Base-by-base conservation (phyloP, 2,329 filamentous ascomycete genomes). In the Alternaria hordeiaustralica region DNA sequence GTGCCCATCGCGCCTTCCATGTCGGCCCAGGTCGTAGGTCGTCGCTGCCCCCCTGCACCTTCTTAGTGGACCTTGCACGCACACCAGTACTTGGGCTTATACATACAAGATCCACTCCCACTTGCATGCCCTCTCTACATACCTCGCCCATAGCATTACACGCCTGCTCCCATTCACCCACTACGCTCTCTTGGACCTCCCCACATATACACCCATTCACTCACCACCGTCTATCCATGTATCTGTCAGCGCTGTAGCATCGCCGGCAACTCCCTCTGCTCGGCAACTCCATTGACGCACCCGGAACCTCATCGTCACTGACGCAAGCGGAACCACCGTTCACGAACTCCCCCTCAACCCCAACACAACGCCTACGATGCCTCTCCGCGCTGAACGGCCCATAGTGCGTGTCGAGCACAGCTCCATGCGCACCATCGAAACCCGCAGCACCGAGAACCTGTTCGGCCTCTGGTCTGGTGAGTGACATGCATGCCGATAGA, bases 381-480 rank as follows among this genome's bases (percentile, higher is more conserved):
- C 93, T 83, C 89, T 92, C 78, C 87, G 88, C 82, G 86, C 97
- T 81, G 89, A 92, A 81, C 90, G 91, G 65, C 92, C 95, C 76
- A 92, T 98, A 79, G 86, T 98, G 77, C 94, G 93, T 67, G 92
- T 98, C 80, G 94, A 97, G 84, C 90, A 93, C 69, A 92, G 91
- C 78, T 91, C 95, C 72, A 94, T 99, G 80, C 92, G 96, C 85
- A 93, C 96, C 80, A 93, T 98, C 76, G 94, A 98, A 82, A 97
- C 95, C 1, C 88, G 91, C 71, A 97, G 97, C 80, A 90, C 93
- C 26, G 93, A 97, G 82, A 96, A 94, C 78, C 88, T 98, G 55
- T 96, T 96, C 83, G 94, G 92, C 84, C 96, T 98, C 88, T 97
- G 94, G 94, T 95, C 93, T 80, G 93, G 94, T 97, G 83, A 87